Percentiles rank a stretch among this genome's conserved stretches.
These are phyloP conservation scores for Heterobasidion annosum DNA, from an alignment of 1,284 basidiomycete genomes.

Conservation along the genomic window DNA sequence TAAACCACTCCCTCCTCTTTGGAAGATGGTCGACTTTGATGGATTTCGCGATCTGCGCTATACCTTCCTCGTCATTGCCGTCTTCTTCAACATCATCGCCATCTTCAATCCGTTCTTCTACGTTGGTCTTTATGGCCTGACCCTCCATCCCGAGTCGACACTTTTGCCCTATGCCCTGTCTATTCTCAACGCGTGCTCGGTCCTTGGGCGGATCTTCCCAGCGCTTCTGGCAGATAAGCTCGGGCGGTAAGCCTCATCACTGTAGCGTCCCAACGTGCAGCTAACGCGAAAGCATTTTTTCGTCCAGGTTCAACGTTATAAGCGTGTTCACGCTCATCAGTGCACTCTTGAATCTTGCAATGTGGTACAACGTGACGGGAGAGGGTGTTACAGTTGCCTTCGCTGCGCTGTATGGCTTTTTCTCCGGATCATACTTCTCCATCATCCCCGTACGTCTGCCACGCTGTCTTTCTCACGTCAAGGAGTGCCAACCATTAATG, in stretches of 20 bases:
- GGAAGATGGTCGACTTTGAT: not conserved
- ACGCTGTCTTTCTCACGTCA: not conserved
- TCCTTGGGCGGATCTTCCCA: not conserved
- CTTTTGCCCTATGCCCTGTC: not conserved
- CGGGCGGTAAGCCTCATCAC: not conserved
- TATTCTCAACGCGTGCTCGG: not conserved
- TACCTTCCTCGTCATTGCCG: not conserved
- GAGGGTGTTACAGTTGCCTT: not conserved
- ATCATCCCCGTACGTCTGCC: not conserved
- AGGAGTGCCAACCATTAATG: not conserved
- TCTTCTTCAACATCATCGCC: not conserved
- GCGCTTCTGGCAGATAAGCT: not conserved
- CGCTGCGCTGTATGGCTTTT: not conserved
- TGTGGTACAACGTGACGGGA: not conserved
- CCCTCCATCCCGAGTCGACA: not conserved
- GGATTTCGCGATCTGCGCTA: not conserved
- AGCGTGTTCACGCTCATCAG: not conserved
- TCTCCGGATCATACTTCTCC: not conserved
- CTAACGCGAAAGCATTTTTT: too few relatives aligned
- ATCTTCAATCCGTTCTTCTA: slow-evolving; percentile 2
- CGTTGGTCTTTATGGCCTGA: not conserved
- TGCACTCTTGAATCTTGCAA: not conserved
- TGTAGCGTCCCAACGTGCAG: not conserved
- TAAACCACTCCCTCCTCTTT: not conserved
- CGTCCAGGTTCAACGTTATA: not conserved